Conservation (phyloP, 140 eudicot species). For the Senecio squalidus region DNA sequence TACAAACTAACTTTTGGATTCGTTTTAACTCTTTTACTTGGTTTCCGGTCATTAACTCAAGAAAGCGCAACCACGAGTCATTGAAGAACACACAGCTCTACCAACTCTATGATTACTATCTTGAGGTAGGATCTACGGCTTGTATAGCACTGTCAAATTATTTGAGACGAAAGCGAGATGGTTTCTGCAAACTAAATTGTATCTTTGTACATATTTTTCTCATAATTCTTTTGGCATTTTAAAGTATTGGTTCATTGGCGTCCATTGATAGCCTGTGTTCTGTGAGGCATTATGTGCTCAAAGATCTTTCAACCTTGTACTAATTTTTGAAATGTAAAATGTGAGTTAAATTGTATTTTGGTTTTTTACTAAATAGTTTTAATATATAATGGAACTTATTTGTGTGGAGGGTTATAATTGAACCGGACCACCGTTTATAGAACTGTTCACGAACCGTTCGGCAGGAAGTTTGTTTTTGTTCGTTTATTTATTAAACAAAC, state of each 20-base stretch:
- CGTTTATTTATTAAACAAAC: too few species aligned
- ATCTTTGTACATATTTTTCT: conserved; percentile 24
- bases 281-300: conserved; percentile 13
- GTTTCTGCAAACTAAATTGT: conserved; percentile 5
- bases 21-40: conserved; percentile 18
- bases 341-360: conserved; percentile 18
- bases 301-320: too few species aligned
- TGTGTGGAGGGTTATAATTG: too few species aligned
- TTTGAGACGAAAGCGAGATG: conserved; percentile 22
- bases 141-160: conserved; percentile 20
- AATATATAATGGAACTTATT: not conserved
- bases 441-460: too few species aligned
- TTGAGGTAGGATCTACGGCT: conserved; percentile 8
- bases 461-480: too few species aligned
- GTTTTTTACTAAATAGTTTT: not conserved
- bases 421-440: too few species aligned
- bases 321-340: conserved; percentile 2
- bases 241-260: conserved; percentile 2
- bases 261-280: conserved; percentile 10
- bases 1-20: conserved; percentile 33
- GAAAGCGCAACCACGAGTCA: conserved; percentile 16
- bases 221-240: conserved; percentile 16
- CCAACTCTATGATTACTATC: not conserved
- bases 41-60: conserved; percentile 4
- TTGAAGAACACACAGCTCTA: conserved; percentile 3